phyloP scores from a whole-genome alignment of 1,284 basidiomycete genomes.

The Wallemia ichthyophaga region DNA sequence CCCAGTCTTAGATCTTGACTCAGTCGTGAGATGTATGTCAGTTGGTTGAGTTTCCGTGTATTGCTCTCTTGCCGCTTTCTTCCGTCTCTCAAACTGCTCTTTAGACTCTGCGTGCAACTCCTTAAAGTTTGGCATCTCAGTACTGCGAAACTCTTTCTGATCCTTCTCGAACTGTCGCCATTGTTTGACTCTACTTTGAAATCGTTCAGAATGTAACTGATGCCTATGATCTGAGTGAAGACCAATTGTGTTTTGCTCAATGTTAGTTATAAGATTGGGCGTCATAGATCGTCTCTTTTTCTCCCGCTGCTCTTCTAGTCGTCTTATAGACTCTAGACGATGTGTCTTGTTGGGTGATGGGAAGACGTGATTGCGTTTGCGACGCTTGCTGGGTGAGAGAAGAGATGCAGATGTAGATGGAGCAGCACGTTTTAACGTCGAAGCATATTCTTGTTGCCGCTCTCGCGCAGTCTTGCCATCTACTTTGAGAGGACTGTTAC shows the following conservation, averaged over 20 bases:
- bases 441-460: background rate
- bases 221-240: background rate
- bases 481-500: background rate
- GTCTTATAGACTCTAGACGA: background rate
- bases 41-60: background rate
- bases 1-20: background rate
- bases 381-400: background rate
- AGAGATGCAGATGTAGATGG: background rate
- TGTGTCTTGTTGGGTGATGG: background rate
- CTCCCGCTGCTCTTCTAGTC: background rate
- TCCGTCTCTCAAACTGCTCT: background rate
- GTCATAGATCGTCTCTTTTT: background rate
- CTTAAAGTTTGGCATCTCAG: background rate
- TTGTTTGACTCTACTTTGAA: background rate
- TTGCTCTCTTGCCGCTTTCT: background rate
- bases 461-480: background rate
- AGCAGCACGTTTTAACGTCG: background rate
- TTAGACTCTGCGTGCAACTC: background rate
- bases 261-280: background rate
- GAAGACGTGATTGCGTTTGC: background rate
- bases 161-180: background rate
- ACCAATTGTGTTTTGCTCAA: background rate
- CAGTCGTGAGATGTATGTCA: background rate
- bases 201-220: background rate
- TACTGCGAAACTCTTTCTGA: background rate